These are phyloP conservation scores for Clonostachys byssicola DNA, from an alignment of 2,329 filamentous ascomycete genomes.

Conservation along the genomic window DNA sequence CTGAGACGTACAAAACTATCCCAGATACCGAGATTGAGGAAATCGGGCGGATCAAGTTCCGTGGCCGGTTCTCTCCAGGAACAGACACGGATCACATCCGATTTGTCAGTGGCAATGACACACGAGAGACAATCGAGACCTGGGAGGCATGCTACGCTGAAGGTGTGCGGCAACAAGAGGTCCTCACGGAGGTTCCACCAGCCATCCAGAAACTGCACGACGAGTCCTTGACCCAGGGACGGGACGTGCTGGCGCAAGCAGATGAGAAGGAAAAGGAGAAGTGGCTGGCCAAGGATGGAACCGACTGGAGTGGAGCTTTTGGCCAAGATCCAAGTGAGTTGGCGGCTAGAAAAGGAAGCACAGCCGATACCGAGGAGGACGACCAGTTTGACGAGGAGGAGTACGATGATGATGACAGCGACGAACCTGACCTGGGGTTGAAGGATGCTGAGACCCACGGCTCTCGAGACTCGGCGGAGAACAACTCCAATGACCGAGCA, in stretches of 20 bases:
- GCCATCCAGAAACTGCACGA: constrained; percentile 75
- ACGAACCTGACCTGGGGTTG: constrained; percentile 50
- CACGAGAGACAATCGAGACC: constrained; percentile 87
- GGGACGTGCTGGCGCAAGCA: constrained; percentile 74
- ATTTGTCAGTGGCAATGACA: constrained; percentile 83
- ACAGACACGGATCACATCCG: constrained; percentile 81
- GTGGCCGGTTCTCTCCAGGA: constrained; percentile 80
- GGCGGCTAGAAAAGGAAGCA: constrained; percentile 24
- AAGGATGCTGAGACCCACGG: constrained; percentile 40
- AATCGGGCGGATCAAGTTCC: constrained; percentile 77
- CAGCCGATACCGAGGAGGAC: constrained; percentile 29
- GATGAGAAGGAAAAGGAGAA: constrained; percentile 67
- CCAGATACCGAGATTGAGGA: constrained; percentile 76
- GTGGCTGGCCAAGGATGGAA: constrained; percentile 77
- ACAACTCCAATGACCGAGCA: constrained; percentile 14
- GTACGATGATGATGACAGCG: constrained; percentile 23
- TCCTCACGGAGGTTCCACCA: constrained; percentile 70
- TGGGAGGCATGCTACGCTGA: constrained; percentile 92
- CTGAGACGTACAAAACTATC: constrained; percentile 64
- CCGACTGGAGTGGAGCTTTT: constrained; percentile 85
- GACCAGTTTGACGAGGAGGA: constrained; percentile 32
- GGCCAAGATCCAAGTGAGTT: constrained; percentile 65
- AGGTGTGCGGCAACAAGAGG: constrained; percentile 70
- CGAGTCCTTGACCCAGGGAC: constrained; percentile 70
- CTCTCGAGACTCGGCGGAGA: constrained; percentile 19